These are phyloP conservation scores for Apostasia shenzhenica DNA, from an alignment of 106 monocot genomes.

Conservation along the genomic window DNA sequence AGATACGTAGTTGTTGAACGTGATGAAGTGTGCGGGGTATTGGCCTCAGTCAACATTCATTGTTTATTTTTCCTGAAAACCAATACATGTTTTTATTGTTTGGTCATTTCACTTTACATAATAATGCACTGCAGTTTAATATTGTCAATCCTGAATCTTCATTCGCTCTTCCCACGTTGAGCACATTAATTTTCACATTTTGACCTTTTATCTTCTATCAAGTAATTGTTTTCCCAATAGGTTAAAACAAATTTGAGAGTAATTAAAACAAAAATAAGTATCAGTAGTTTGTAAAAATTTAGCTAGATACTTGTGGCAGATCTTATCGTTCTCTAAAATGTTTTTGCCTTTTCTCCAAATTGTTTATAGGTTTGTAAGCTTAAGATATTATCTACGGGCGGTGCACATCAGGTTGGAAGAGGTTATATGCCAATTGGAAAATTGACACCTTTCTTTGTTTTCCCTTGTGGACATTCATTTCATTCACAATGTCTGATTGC, in stretches of 20 bases:
- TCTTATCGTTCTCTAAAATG: neutral
- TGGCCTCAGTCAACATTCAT: neutral
- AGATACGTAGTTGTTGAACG: conserved; percentile 88
- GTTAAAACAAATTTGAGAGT: neutral
- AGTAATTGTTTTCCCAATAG: too few species aligned
- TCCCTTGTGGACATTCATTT: conserved; percentile 95
- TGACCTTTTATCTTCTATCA: too few species aligned
- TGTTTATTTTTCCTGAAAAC: neutral
- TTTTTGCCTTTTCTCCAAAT: neutral
- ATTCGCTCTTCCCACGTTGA: too few species aligned
- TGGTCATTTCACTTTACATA: too few species aligned
- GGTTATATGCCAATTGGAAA: conserved; percentile 56
- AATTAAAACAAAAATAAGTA: neutral
- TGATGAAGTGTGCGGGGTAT: conserved; percentile 97
- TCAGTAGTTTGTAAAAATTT: neutral
- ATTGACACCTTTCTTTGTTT: conserved; percentile 89
- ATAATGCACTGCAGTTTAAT: too few species aligned
- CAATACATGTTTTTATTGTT: too few species aligned
- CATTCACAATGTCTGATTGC: conserved; percentile 86
- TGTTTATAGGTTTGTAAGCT: conserved; percentile 59
- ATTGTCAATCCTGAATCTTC: too few species aligned
- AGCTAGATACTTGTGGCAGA: neutral
- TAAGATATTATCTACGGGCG: conserved; percentile 77
- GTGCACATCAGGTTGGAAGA: conserved; percentile 38
- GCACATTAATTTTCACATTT: too few species aligned